Evolutionary conservation across 805 yeast species (phyloP), one percentile per base, ranked within the genome.

Genomic region (Barnettozyma pratensis): DNA sequence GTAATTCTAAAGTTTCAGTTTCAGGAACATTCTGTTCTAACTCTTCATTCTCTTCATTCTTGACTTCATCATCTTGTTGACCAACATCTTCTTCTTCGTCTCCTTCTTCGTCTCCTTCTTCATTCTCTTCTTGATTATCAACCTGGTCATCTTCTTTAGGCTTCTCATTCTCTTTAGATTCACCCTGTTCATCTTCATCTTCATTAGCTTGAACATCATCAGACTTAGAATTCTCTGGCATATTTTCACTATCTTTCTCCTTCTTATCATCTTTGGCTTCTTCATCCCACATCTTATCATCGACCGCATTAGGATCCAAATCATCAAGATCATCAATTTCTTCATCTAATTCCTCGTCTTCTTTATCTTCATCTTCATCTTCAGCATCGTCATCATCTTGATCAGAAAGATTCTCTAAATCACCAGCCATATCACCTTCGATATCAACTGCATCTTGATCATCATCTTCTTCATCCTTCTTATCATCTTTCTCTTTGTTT

Each of bases 211-310:
- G 64, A 29, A 72, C 62, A 40, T 72, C 73, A 42, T 71, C 80
- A 37, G 80, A 67, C 38, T 74, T 70, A 2, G 80, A 68, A 49
- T 76, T 72, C 10, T 83, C 80, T 4, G 88, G 82, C 69, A 81
- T 68, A 49, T 77, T 72, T 29, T 90, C 96, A 7, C 91, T 75
- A 39, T 89, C 87, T 62, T 90, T 90, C 59, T 90, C 96, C 60
- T 88, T 87, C 25, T 79, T 75, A 54, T 79, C 79, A 12, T 83
- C 89, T 48, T 81, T 76, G 10, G 85, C 87, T 63, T 92, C 90
- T 60, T 91, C 97, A 60, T 92, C 94, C 96, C 98, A 92, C 96
- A 89, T 89, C 68, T 89, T 92, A 56, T 92, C 97, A 64, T 92
- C 98, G 44, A 92, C 81, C 4, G 96, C 96, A 67, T 90, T 88